Conservation (phyloP, 106 monocot species). For the Vanilla planifolia region DNA sequence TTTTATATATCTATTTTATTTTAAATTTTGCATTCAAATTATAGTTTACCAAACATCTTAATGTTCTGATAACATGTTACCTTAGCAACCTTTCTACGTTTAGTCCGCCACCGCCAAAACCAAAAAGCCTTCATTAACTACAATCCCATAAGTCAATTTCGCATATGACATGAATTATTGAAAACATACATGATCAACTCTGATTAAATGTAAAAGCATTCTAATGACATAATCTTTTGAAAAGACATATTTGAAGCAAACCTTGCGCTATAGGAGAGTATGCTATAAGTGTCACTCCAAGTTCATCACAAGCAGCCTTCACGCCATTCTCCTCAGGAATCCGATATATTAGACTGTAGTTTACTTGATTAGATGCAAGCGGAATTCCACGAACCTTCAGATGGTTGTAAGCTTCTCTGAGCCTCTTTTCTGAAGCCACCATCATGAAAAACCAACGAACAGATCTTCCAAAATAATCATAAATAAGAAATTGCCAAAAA, state of each 20-base stretch:
- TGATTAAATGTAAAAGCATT: no score
- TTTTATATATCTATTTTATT: no score
- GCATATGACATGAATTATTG: no score
- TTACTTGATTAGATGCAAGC: slow-evolving; percentile 93
- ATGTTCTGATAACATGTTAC: no score
- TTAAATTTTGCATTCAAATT: no score
- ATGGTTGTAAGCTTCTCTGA: slow-evolving; percentile 76
- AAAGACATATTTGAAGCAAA: neutral
- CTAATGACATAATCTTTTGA: no score
- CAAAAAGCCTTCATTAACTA: no score
- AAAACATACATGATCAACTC: no score
- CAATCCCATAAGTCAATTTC: no score
- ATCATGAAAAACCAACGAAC: neutral
- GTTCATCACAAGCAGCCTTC: slow-evolving; percentile 89
- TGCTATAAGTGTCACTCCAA: slow-evolving; percentile 90
- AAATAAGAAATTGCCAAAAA: neutral
- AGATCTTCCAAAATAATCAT: neutral
- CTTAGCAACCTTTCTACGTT: no score
- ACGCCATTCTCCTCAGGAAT: slow-evolving; percentile 92
- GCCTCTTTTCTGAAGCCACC: slow-evolving; percentile 59
- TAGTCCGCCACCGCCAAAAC: no score
- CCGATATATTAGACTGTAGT: slow-evolving; percentile 93
- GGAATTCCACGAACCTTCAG: slow-evolving; percentile 89
- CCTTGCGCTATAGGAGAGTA: slow-evolving; percentile 99
- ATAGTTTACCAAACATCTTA: no score